These are phyloP conservation scores for Rubia occidens DNA, from an alignment of 305 asterid species.

Conservation along the genomic window DNA sequence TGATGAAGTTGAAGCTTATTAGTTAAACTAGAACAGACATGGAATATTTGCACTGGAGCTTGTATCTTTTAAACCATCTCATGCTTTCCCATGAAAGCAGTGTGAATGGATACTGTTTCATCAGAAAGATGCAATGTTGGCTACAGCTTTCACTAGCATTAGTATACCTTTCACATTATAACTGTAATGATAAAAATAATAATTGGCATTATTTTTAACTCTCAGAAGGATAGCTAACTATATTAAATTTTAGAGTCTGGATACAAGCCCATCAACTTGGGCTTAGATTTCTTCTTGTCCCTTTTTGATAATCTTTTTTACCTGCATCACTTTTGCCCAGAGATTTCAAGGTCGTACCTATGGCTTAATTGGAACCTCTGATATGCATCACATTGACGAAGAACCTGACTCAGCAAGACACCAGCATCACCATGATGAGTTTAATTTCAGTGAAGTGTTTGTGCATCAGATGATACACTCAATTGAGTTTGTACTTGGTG, in stretches of 20 bases:
- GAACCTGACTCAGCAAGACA: constrained; percentile 65
- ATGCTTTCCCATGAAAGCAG: background rate
- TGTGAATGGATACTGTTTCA: background rate
- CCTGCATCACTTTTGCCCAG: constrained; percentile 26
- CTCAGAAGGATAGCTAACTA: background rate
- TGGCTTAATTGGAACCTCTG: constrained; percentile 71
- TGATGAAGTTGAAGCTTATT: background rate
- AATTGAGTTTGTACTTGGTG: constrained; percentile 92
- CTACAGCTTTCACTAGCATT: background rate
- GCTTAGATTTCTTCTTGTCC: background rate
- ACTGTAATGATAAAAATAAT: background rate
- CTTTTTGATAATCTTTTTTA: background rate
- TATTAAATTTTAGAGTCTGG: background rate
- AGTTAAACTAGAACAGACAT: background rate
- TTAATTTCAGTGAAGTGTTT: constrained; percentile 85
- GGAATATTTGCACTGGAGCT: background rate
- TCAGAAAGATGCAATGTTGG: background rate
- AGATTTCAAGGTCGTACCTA: constrained; percentile 90
- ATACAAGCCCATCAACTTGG: background rate
- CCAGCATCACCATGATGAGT: constrained; percentile 52
- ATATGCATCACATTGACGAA: constrained; percentile 43
- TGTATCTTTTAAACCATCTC: background rate
- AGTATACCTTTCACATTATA: background rate
- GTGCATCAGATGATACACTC: constrained; percentile 99
- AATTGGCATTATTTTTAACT: background rate